Percentiles rank a stretch among this genome's conserved stretches.
phyloP scores from a whole-genome alignment of 2,329 filamentous ascomycete species.

The Metarhizium robertsii region DNA sequence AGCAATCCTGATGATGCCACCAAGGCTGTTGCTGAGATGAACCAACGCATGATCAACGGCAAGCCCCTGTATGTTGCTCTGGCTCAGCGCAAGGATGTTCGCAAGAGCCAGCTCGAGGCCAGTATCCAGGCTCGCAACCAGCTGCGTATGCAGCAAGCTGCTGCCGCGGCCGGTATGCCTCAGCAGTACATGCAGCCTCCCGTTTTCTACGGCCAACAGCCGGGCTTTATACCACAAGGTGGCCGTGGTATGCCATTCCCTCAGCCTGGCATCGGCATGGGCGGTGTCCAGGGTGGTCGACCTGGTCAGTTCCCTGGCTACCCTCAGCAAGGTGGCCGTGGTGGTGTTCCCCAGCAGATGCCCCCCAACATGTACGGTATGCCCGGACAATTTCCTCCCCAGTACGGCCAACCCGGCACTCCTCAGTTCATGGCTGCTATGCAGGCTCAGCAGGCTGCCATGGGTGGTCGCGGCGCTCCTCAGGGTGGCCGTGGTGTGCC shows the following conservation, averaged over 20 bases:
- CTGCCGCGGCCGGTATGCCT: conserved; percentile 80
- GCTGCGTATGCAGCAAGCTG: conserved; percentile 94
- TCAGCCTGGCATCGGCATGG: conserved; percentile 54
- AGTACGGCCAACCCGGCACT: conserved; percentile 71
- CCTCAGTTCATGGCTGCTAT: conserved; percentile 75
- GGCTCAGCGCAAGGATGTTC: conserved; percentile 98
- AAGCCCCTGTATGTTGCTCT: conserved; percentile 98
- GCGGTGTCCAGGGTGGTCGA: conserved; percentile 68
- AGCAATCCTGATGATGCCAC: conserved; percentile 98
- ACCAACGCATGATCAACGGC: conserved; percentile 95
- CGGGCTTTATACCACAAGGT: conserved; percentile 55
- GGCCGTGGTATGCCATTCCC: conserved; percentile 60
- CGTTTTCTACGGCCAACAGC: conserved; percentile 86
- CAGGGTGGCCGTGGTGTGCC: conserved; percentile 66
- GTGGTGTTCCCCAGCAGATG: conserved; percentile 77
- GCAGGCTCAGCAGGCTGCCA: conserved; percentile 57
- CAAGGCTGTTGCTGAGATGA: conserved; percentile 99
- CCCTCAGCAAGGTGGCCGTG: conserved; percentile 80
- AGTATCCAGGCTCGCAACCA: conserved; percentile 99
- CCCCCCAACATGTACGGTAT: conserved; percentile 80
- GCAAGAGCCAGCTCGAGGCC: conserved; percentile 97
- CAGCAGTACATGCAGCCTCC: conserved; percentile 81
- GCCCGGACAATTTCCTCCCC: conserved; percentile 70
- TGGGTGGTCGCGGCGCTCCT: conserved; percentile 52
- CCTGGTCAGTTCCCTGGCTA: conserved; percentile 81